Base-by-base conservation (phyloP, 495 filamentous ascomycete species). In the Copromyces sp. region DNA sequence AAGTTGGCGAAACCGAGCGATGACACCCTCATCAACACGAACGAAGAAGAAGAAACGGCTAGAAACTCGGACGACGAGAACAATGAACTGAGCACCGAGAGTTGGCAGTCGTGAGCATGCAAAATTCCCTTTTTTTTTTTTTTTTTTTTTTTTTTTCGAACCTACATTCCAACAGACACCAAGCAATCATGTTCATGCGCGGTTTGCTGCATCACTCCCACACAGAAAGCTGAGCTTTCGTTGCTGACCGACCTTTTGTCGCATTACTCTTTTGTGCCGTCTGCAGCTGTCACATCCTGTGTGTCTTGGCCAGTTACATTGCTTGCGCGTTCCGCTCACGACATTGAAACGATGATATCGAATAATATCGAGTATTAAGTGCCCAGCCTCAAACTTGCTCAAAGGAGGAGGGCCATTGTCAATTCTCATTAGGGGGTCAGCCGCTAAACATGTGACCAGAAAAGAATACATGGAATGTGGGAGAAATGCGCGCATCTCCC, bases 1-100 rank as follows among this genome's bases (percentile, higher is more conserved):
- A 65, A 37, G 29, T 65, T 65, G 53, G 53, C 32, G 53, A 17
- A 35, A 65, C 53, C 53, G 14, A 65, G 29, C 53, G 53, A 65
- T 35, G 53, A 65, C 53, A 65, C 53, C 14, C 53, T 42, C 69
- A 29, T 69, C 70, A 71, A 79, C 78, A 53, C 78, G 75, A 39
- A 76, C 78, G 75, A 39, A 76, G 72, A 35, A 65, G 14, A 59
- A 29, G 20, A 53, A 59, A 59, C 20, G 16, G 16, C 41, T 40
- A 40, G 39, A 40, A 40, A 40, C 2, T 8, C 11, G 39, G 14
- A 44, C 41, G 20, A 65, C 6, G 53, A 35, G 47, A 61, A 61
- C 20, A 59, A 61, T 53, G 47, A 61, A 9, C 24, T 32, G 12
- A 59, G 24, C 4, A 29, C 24, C 24, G 47, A 59, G 24, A 61